phyloP scores from a whole-genome alignment of 2,329 filamentous ascomycete genomes.

The Phyllosticta paracitricarpa region DNA sequence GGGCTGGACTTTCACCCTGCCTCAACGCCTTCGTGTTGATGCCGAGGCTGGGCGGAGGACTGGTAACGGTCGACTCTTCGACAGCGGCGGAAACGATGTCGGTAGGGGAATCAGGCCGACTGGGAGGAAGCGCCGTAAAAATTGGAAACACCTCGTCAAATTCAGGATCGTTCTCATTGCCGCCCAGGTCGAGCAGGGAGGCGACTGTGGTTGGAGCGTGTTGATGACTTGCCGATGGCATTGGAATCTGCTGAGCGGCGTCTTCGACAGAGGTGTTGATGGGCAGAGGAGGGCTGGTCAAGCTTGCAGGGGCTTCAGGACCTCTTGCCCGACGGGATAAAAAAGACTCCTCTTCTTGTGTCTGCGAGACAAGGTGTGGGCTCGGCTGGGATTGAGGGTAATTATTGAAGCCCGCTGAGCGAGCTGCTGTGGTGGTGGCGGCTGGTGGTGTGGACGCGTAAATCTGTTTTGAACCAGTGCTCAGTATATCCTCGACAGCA shows the following conservation, averaged over 20 bases:
- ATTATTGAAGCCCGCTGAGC: neutral
- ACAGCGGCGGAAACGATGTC: constrained; percentile 12
- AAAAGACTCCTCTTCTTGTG: constrained; percentile 41
- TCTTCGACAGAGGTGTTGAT: constrained; percentile 6
- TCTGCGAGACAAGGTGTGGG: too few relatives aligned
- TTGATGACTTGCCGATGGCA: neutral
- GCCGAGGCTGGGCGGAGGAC: neutral
- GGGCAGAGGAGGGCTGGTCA: constrained; percentile 42
- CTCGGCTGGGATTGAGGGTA: neutral
- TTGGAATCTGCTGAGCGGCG: neutral
- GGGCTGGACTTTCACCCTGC: neutral
- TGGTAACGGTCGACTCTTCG: neutral
- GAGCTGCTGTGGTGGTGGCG: neutral
- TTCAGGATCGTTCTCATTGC: neutral
- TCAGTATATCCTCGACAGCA: constrained; percentile 8
- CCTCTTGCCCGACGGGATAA: constrained; percentile 48
- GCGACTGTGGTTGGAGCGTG: neutral
- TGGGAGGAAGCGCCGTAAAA: constrained; percentile 3
- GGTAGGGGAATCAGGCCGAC: constrained; percentile 26
- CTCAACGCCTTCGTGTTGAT: neutral
- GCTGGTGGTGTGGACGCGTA: constrained; percentile 1
- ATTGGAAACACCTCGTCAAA: constrained; percentile 2
- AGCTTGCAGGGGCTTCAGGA: constrained; percentile 16
- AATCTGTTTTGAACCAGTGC: neutral
- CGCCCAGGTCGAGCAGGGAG: neutral